Percentiles rank a stretch among this genome's conserved stretches.
Evolutionary conservation across 2,329 filamentous ascomycete genomes (phyloP).

Genomic region (Sarocladium oryzae): DNA sequence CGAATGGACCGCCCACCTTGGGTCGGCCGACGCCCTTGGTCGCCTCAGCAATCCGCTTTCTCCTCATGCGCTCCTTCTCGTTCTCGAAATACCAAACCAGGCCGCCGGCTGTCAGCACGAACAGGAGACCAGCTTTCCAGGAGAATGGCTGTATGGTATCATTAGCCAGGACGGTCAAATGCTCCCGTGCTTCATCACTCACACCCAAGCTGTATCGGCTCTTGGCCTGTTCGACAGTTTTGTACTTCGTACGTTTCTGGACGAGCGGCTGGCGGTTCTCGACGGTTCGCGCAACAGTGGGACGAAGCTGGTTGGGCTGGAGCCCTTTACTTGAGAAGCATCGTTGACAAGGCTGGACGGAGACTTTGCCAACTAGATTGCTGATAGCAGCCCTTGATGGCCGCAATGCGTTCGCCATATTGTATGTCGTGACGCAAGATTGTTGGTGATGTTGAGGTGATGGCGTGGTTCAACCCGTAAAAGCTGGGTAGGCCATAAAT

Average conservation of each 20-base stretch:
- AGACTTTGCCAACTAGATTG: conserved; percentile 22
- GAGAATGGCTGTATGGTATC: conserved; percentile 67
- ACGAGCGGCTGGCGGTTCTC: conserved; percentile 28
- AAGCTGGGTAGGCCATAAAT: neutral
- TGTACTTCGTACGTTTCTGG: conserved; percentile 36
- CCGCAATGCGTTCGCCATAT: conserved; percentile 33
- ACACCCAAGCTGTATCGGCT: conserved; percentile 52
- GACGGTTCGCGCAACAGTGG: conserved; percentile 24
- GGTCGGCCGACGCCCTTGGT: conserved; percentile 89
- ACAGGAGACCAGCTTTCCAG: conserved; percentile 81
- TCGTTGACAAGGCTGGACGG: conserved; percentile 33
- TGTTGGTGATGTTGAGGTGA: neutral
- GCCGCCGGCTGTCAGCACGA: conserved; percentile 69
- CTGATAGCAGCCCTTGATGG: conserved; percentile 29
- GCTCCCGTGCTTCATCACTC: conserved; percentile 18
- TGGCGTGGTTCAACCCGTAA: conserved; percentile 6
- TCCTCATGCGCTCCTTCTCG: conserved; percentile 87
- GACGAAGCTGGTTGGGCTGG: conserved; percentile 28
- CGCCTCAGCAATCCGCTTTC: conserved; percentile 82
- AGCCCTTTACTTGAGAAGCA: conserved; percentile 32
- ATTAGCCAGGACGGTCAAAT: conserved; percentile 10
- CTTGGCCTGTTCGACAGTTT: conserved; percentile 54
- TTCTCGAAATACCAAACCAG: conserved; percentile 87
- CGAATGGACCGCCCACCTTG: conserved; percentile 85
- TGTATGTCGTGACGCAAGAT: neutral